Evolutionary conservation across 2,329 filamentous ascomycete genomes (phyloP).

Genomic region (Apiospora rasikravindrae): DNA sequence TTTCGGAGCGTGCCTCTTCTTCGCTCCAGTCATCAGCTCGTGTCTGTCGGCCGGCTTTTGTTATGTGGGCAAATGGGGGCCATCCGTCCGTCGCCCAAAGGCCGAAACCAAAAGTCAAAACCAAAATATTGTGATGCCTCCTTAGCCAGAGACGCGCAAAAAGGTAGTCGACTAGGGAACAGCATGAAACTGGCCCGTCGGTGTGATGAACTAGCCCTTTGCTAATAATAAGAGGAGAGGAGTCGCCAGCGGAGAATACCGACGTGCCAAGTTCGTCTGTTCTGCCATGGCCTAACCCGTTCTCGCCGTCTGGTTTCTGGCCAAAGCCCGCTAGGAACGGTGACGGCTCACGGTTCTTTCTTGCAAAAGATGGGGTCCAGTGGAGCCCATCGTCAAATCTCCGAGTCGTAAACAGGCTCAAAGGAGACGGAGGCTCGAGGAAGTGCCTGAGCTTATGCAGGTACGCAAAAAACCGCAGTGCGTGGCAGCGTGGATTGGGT

Average conservation of each 20-base stretch:
- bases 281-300: not conserved
- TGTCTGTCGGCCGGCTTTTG: not conserved
- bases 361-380: not conserved
- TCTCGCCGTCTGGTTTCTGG: not conserved
- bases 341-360: not conserved
- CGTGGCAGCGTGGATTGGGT: not conserved
- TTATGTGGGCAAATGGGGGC: not conserved
- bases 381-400: constrained; percentile 9
- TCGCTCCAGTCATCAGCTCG: too few relatives aligned
- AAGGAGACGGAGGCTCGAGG: constrained; percentile 4
- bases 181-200: constrained; percentile 9
- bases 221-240: not conserved
- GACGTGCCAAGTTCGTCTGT: not conserved
- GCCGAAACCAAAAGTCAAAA: not conserved
- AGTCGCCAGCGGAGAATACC: constrained; percentile 8
- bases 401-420: not conserved
- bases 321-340: not conserved
- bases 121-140: constrained; percentile 3
- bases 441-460: constrained; percentile 13
- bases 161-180: not conserved
- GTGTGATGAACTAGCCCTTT: not conserved
- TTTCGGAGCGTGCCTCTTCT: not conserved
- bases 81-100: too few relatives aligned
- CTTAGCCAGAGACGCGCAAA: not conserved
- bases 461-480: not conserved